phyloP scores from a whole-genome alignment of 2,329 filamentous ascomycete genomes.

The Fusarium robinianum region DNA sequence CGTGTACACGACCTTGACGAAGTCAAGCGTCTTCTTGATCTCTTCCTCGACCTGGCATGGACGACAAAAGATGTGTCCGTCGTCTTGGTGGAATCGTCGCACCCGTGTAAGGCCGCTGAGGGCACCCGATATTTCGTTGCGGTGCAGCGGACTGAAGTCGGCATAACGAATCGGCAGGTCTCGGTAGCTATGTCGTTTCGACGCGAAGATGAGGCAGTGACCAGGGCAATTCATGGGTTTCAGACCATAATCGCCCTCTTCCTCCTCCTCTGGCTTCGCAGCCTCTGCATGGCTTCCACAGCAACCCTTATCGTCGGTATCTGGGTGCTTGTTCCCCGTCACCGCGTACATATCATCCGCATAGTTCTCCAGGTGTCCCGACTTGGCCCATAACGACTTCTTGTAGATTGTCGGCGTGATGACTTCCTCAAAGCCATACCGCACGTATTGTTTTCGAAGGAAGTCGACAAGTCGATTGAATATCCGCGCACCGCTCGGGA shows the following conservation, averaged over 20 bases:
- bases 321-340: slow-evolving; percentile 50
- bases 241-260: slow-evolving; percentile 74
- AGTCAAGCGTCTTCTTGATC: slow-evolving; percentile 73
- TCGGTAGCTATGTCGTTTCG: slow-evolving; percentile 73
- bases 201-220: slow-evolving; percentile 82
- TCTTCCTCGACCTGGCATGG: slow-evolving; percentile 75
- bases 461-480: slow-evolving; percentile 85
- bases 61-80: slow-evolving; percentile 88
- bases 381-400: slow-evolving; percentile 81
- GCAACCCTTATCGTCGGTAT: slow-evolving; percentile 27
- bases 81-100: slow-evolving; percentile 86
- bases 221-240: slow-evolving; percentile 96
- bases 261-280: slow-evolving; percentile 53
- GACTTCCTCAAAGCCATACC: slow-evolving; percentile 86
- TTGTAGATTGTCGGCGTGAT: slow-evolving; percentile 92
- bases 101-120: slow-evolving; percentile 83
- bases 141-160: slow-evolving; percentile 84
- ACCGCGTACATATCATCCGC: slow-evolving; percentile 92
- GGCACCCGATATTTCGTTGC: slow-evolving; percentile 83
- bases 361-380: slow-evolving; percentile 88
- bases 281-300: slow-evolving; percentile 40
- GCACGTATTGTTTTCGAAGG: slow-evolving; percentile 79
- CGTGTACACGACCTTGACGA: slow-evolving; percentile 72
- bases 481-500: slow-evolving; percentile 79
- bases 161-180: slow-evolving; percentile 84